Evolutionary conservation across 805 yeast genomes (phyloP), one percentile per base, ranked within the genome.

Genomic region (Candida pseudofarinosa): DNA sequence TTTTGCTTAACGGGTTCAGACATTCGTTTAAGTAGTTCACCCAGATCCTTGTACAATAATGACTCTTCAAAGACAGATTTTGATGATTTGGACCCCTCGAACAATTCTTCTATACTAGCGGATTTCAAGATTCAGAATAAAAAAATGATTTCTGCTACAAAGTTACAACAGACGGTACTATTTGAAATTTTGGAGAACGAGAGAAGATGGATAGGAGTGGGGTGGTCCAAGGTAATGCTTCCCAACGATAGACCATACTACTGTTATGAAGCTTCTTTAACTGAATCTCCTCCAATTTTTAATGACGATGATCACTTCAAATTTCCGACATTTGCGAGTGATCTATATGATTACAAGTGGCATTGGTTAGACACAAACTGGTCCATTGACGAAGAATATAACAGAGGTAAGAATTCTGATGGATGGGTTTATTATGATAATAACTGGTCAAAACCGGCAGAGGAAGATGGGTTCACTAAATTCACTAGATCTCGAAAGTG

Each of bases 151-250:
- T 66, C 74, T 0, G 63, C 76, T 3, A 67, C 74, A 7, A 72
- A 62, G 43, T 53, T 71, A 26, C 73, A 73, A 17, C 79, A 77
- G 49, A 62, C 71, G 3, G 67, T 80, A 1, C 63, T 71, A 41
- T 79, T 80, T 46, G 74, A 71, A 38, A 60, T 80, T 1, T 53
- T 74, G 32, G 82, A 81, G 50, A 76, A 80, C 49, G 80, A 81
- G 54, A 64, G 87, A 50, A 61, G 84, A 37, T 79, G 85, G 83
- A 30, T 80, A 3, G 84, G 81, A 0, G 45, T 80, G 14, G 86
- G 85, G 4, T 80, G 85, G 85, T 59, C 74, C 32, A 66, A 69
- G 38, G 60, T 63, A 14, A 54, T 79, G 31, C 51, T 79, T 3
- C 84, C 85, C 2, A 64, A 68, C 43, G 85, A 80, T 46, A 51